A percentile compares a stretch with the other conserved stretches of the same genome.
Evolutionary conservation across 306 rosid genomes (phyloP).

Genomic region (Malus orientalis): DNA sequence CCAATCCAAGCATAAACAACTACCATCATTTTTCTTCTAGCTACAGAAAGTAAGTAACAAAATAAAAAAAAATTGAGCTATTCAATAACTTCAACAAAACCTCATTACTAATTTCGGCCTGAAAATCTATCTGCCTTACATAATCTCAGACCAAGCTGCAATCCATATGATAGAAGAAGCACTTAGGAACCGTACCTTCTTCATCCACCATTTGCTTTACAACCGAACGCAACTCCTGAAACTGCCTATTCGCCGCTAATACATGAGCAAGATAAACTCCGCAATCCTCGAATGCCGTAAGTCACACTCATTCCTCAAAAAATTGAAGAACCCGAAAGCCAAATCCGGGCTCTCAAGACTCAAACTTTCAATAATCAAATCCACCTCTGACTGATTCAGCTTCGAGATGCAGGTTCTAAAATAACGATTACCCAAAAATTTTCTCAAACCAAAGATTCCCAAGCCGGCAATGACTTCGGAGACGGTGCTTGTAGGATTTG

Average conservation of each 20-base stretch:
- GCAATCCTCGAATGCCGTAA: slow-evolving; percentile 35
- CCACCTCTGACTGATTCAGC: slow-evolving; percentile 31
- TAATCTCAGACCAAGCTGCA: neutral
- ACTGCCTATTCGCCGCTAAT: slow-evolving; percentile 26
- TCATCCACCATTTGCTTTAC: slow-evolving; percentile 28
- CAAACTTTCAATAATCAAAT: slow-evolving; percentile 23
- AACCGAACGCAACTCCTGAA: slow-evolving; percentile 29
- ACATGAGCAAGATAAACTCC: slow-evolving; percentile 23
- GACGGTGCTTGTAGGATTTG: slow-evolving; percentile 7
- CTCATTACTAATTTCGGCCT: neutral
- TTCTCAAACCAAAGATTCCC: slow-evolving; percentile 26
- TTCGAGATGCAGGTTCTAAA: slow-evolving; percentile 13
- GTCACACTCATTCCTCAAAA: slow-evolving; percentile 22
- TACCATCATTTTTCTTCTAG: neutral
- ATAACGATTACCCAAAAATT: slow-evolving; percentile 13
- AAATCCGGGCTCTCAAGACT: slow-evolving; percentile 25
- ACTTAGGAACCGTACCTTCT: slow-evolving; percentile 25
- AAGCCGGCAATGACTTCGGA: slow-evolving; percentile 30
- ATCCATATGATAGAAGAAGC: neutral
- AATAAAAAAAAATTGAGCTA: neutral
- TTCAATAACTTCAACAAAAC: neutral
- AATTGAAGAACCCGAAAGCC: slow-evolving; percentile 34
- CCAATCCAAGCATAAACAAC: neutral
- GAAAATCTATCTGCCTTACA: neutral
- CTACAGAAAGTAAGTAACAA: neutral